These are phyloP conservation scores for Mortierella sp. DNA, from an alignment of 371 early-diverging fungal species.

Conservation along the genomic window DNA sequence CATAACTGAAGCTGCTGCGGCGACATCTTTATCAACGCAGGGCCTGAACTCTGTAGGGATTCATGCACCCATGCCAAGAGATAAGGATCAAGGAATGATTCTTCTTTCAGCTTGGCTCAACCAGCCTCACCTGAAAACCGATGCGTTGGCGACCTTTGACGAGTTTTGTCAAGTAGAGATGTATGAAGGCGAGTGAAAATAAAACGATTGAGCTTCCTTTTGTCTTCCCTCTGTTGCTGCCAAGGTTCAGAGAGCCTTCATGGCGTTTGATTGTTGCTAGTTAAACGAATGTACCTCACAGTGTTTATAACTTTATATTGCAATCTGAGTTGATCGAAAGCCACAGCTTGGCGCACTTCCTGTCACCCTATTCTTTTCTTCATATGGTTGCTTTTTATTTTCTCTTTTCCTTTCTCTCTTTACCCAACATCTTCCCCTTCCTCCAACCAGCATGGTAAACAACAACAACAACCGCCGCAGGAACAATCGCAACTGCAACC, in stretches of 20 bases:
- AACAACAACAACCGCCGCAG: neutral
- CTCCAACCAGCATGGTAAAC: neutral
- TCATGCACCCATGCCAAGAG: slow-evolving; percentile 32
- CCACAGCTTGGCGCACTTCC: neutral
- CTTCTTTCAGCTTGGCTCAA: slow-evolving; percentile 56
- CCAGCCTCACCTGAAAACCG: slow-evolving; percentile 48
- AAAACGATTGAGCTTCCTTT: too few species aligned
- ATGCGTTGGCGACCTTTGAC: slow-evolving; percentile 34
- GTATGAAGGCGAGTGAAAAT: slow-evolving; percentile 21
- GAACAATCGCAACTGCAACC: neutral
- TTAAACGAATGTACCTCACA: too few species aligned
- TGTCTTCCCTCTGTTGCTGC: too few species aligned
- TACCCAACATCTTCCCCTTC: neutral
- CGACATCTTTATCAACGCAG: neutral
- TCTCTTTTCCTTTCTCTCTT: neutral
- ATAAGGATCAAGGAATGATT: slow-evolving; percentile 57
- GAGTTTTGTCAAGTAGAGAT: slow-evolving; percentile 51
- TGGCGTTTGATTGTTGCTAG: too few species aligned
- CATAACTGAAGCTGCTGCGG: neutral
- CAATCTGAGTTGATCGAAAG: neutral
- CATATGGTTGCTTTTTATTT: neutral
- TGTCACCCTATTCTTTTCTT: neutral
- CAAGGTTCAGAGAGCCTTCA: too few species aligned
- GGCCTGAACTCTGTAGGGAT: slow-evolving; percentile 6
- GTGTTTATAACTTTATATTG: too few species aligned